Conservation (phyloP, 2,329 filamentous ascomycete species). For the Torrubiellomyces zombiae region DNA sequence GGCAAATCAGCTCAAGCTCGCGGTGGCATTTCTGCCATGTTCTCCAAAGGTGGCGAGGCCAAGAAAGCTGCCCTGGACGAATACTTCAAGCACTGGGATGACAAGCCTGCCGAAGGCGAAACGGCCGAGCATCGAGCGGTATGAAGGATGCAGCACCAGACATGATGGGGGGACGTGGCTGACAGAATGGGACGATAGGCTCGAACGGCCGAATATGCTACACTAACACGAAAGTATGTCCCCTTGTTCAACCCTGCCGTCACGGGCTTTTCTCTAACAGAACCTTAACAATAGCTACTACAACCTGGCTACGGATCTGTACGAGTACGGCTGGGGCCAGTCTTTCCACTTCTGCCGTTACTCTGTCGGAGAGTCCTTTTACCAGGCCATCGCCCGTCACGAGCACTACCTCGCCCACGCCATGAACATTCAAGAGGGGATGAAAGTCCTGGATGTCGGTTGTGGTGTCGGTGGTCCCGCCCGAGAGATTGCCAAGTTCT, state of each 20-base stretch:
- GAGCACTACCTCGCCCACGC: conserved; percentile 92
- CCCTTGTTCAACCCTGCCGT: not conserved
- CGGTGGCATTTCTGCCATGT: conserved; percentile 68
- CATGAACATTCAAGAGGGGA: conserved; percentile 71
- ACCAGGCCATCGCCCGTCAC: conserved; percentile 84
- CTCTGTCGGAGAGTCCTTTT: conserved; percentile 70
- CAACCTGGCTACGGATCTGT: conserved; percentile 88
- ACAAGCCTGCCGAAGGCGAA: conserved; percentile 63
- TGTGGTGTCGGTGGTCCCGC: conserved; percentile 94
- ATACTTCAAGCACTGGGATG: conserved; percentile 95
- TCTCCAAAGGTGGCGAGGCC: conserved; percentile 59
- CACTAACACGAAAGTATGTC: conserved; percentile 75
- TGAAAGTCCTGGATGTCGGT: conserved; percentile 88
- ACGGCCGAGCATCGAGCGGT: conserved; percentile 70
- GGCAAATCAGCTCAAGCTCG: conserved; percentile 49
- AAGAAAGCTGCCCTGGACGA: conserved; percentile 74
- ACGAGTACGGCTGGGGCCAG: conserved; percentile 93
- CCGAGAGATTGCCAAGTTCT: conserved; percentile 91
- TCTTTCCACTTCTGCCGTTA: conserved; percentile 98
- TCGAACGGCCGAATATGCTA: conserved; percentile 77
- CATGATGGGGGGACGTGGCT: no score
- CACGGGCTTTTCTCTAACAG: not conserved
- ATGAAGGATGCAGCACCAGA: conserved; percentile 15
- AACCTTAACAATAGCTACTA: conserved; percentile 51
- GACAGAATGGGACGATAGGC: conserved; percentile 32